Base-by-base conservation (phyloP, 768 basidiomycete genomes). In the Hemileccinum rubropunctum region DNA sequence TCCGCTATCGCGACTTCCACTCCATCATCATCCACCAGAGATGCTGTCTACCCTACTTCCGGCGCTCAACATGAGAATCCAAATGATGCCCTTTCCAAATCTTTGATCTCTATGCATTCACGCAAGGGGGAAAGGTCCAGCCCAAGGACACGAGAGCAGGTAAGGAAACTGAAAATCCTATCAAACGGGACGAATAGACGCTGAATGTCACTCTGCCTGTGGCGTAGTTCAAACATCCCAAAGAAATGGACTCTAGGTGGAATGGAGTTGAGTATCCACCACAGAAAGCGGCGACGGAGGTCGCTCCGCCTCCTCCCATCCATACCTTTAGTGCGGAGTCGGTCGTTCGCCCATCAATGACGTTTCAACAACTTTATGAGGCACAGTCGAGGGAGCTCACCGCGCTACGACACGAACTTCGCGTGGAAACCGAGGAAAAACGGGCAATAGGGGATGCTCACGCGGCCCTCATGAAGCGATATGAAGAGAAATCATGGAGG, bases 401-500 rank as follows among this genome's bases (percentile, higher is more conserved):
- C 6, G 20, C 14, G 12, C 33, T 58, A 27, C 53, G 53, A 23
- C 40, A 48, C 27, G 37, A 58, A 26, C 43, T 15, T 20, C 12
- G 44, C 38, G 8, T 18, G 45, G 11, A 28, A 20, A 6, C 32
- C 45, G 7, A 48, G 30, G 18, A 51, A 52, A 15, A 52, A 61
- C 28, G 11, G 28, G 28, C 28, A n/a, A 34, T 46, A 2, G 48
- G 58, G 6, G 45, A 51, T 3, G 51, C 52, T 1, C 42, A 57
- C 21, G 34, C 27, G 6, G 30, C 63, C 15, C 55, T 52, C n/a
- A 9, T 30, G 28, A 3, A 9, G 28, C 52, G 18, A 46, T 48
- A 12, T 32, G 64, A 45, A 28, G 58, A 52, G 40, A 54, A 42
- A 37, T 23, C 13, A 20, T 44, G 44, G 54, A 50, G 49, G 10